These are phyloP conservation scores for Pleurotus tuber-regium DNA, from an alignment of 768 basidiomycete species.

Conservation along the genomic window DNA sequence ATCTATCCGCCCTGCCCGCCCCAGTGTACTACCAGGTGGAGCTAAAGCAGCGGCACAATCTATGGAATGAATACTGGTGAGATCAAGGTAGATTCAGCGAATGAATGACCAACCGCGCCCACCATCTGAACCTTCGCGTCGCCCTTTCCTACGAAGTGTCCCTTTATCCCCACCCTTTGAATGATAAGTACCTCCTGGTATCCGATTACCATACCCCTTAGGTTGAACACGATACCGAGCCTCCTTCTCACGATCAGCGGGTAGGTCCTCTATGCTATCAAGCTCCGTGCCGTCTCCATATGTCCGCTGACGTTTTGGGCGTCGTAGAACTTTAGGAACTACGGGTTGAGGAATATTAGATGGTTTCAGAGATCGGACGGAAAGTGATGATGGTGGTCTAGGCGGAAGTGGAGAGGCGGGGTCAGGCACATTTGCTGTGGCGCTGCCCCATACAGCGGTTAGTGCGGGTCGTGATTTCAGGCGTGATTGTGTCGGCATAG, in stretches of 20 bases:
- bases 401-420: constrained; percentile 52
- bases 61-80: neutral
- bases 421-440: constrained; percentile 30
- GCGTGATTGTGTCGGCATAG: constrained; percentile 83
- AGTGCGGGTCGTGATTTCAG: constrained; percentile 73
- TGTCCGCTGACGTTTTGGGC: constrained; percentile 72
- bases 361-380: constrained; percentile 36
- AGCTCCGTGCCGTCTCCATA: constrained; percentile 91
- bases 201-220: constrained; percentile 61
- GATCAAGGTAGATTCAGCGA: constrained; percentile 17
- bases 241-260: constrained; percentile 82
- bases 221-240: constrained; percentile 72
- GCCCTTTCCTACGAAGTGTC: constrained; percentile 56
- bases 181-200: constrained; percentile 52
- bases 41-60: constrained; percentile 22
- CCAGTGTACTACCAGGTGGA: constrained; percentile 51
- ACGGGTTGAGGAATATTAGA: constrained; percentile 39
- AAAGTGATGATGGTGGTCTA: constrained; percentile 57
- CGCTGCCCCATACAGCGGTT: constrained; percentile 67
- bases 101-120: constrained; percentile 41
- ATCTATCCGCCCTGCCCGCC: constrained; percentile 55
- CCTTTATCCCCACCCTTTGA: constrained; percentile 48
- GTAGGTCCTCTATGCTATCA: constrained; percentile 84
- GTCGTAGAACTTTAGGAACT: constrained; percentile 64
- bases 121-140: constrained; percentile 39